phyloP scores from a whole-genome alignment of 148 eudicot genomes.

The Simmondsia chinensis region DNA sequence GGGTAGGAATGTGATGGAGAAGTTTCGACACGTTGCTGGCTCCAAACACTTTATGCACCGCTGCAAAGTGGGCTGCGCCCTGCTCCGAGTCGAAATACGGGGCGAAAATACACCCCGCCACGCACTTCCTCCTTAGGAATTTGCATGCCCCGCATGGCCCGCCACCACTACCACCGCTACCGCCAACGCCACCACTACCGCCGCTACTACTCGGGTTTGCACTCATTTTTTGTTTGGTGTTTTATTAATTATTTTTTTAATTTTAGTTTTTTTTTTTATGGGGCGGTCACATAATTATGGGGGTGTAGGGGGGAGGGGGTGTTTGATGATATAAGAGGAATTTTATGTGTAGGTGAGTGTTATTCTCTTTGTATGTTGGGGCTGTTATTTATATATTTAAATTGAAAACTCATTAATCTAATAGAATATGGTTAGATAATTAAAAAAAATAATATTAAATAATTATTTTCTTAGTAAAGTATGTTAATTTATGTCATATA shows the following conservation, averaged over 20 bases:
- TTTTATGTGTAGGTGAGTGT: not conserved
- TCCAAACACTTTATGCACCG: constrained; percentile 95
- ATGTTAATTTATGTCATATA: too few species aligned
- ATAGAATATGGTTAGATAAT: too few species aligned
- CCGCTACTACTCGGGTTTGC: constrained; percentile 30
- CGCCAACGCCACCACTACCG: constrained; percentile 10
- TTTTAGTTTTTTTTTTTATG: not conserved
- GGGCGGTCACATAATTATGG: constrained; percentile 1
- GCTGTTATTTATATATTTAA: constrained; percentile 6
- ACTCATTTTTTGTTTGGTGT: constrained; percentile 18
- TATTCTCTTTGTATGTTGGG: too few species aligned
- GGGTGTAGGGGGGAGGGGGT: too few species aligned
- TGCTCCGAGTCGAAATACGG: constrained; percentile 93
- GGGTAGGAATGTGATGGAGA: constrained; percentile 56
- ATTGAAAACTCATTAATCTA: too few species aligned
- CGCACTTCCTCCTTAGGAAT: constrained; percentile 82
- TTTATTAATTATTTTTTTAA: not conserved
- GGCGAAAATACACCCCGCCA: constrained; percentile 79
- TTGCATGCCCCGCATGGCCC: constrained; percentile 99
- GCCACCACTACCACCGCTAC: constrained; percentile 30
- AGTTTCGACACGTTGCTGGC: constrained; percentile 91
- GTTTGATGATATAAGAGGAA: too few species aligned
- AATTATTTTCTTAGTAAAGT: too few species aligned
- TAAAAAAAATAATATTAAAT: too few species aligned
- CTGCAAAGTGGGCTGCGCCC: constrained; percentile 93